Base-by-base conservation (phyloP, 305 asterid species). In the Euphrasia arctica region DNA sequence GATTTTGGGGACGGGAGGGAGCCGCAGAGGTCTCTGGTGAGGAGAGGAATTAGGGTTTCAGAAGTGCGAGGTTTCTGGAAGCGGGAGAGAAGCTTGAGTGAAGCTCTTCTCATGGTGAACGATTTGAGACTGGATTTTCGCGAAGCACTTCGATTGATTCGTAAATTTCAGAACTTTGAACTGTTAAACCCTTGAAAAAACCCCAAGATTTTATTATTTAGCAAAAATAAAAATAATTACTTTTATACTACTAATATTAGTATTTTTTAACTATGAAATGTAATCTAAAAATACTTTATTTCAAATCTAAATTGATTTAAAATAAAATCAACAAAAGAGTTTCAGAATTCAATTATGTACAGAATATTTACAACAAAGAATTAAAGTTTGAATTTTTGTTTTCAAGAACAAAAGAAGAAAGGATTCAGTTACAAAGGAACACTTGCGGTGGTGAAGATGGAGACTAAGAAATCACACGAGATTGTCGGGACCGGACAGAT, bases 31-130 rank as follows among this genome's bases (percentile, higher is more conserved):
- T 73, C 75, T 71, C 74, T 76, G 51, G 78, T 58, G 60, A 72
- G 6, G 66, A 76, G 70, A 62, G 80, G 64, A 67, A 66, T 54
- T 12, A 71, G 77, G 58, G 70, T 14, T 70, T 56, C 76, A 5
- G 6, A 4, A 64, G 81, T n/a, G 67, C 45, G 68, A 43, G 69
- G 70, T 25, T 75, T 82, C 9, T 55, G 78, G n/a, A 86, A 78
- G 58, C 64, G 79, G 14, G 65, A 57, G 66, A 77, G 65, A 54
- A 84, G 65, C 34, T 69, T 76, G 39, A 86, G 75, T 34, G 91
- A 77, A 80, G 81, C 83, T 82, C 82, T 82, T 79, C 86, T 82
- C 98, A 89, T 91, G 81, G 75, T 54, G 75, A 77, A 65, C n/a
- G 73, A 72, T 50, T 25, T 25, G 60, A 22, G 41, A 34, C 7